phyloP scores from a whole-genome alignment of 1,139 yeast species.

The Candida tropicalis region DNA sequence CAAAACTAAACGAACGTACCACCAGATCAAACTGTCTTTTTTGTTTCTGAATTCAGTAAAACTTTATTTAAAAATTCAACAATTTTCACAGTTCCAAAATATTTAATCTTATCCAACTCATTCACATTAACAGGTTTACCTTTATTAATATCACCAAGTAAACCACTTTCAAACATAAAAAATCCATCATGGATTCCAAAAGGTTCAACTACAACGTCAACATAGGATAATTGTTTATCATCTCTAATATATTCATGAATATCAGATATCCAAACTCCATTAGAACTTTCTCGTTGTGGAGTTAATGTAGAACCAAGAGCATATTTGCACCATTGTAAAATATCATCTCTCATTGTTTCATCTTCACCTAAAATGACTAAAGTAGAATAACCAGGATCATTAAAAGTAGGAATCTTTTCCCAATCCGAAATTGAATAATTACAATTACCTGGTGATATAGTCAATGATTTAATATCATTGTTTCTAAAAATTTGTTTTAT shows the following conservation, averaged over 20 bases:
- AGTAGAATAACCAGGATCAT: slow-evolving; percentile 27
- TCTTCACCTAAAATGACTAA: slow-evolving; percentile 47
- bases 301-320: slow-evolving; percentile 33
- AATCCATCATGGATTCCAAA: slow-evolving; percentile 47
- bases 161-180: slow-evolving; percentile 35
- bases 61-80: slow-evolving; percentile 30
- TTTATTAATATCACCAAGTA: slow-evolving; percentile 16
- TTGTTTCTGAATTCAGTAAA: neutral
- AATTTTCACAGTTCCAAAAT: slow-evolving; percentile 31
- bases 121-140: slow-evolving; percentile 15
- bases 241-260: slow-evolving; percentile 22
- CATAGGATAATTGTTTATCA: slow-evolving; percentile 19
- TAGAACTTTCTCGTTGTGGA: slow-evolving; percentile 28
- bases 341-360: slow-evolving; percentile 46
- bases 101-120: slow-evolving; percentile 23
- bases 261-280: slow-evolving; percentile 22
- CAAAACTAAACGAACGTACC: too few species aligned
- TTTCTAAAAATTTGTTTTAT: slow-evolving; percentile 17
- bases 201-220: slow-evolving; percentile 38
- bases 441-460: slow-evolving; percentile 21
- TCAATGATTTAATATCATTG: slow-evolving; percentile 11
- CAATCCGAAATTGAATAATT: slow-evolving; percentile 30
- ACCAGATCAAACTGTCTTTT: neutral
- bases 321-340: slow-evolving; percentile 37
- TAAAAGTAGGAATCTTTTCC: slow-evolving; percentile 36